These are phyloP conservation scores for Cercophora samala DNA, from an alignment of 495 filamentous ascomycete species.

Conservation along the genomic window DNA sequence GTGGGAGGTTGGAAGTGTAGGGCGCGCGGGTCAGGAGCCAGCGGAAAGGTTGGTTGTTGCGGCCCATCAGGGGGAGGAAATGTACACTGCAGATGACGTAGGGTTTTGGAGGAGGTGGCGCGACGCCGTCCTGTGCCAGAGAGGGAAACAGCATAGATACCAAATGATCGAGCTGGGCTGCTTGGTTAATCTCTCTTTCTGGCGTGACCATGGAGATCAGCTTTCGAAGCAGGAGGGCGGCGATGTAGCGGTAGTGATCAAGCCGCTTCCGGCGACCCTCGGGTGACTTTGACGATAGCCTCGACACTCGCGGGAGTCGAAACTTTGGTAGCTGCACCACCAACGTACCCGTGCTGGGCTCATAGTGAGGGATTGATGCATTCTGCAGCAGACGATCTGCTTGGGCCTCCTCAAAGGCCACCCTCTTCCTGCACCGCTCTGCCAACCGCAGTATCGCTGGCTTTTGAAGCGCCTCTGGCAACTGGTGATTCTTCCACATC, in stretches of 20 bases:
- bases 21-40: slow-evolving; percentile 46
- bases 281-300: slow-evolving; percentile 16
- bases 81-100: slow-evolving; percentile 56
- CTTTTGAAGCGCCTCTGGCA: slow-evolving; percentile 69
- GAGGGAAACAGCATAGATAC: slow-evolving; percentile 40
- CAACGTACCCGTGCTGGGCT: slow-evolving; percentile 39
- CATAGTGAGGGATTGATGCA: slow-evolving; percentile 38
- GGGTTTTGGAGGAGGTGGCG: slow-evolving; percentile 32
- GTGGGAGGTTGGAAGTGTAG: slow-evolving; percentile 31
- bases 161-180: slow-evolving; percentile 34
- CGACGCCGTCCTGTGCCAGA: slow-evolving; percentile 14
- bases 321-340: slow-evolving; percentile 41
- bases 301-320: slow-evolving; percentile 13
- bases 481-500: slow-evolving; percentile 51
- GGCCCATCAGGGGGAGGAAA: slow-evolving; percentile 46
- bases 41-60: slow-evolving; percentile 15
- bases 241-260: slow-evolving; percentile 36
- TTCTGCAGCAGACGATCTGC: slow-evolving; percentile 32
- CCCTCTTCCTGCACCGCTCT: slow-evolving; percentile 33
- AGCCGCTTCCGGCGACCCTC: slow-evolving; percentile 29
- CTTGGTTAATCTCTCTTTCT: slow-evolving; percentile 29
- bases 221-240: slow-evolving; percentile 38
- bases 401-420: slow-evolving; percentile 34
- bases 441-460: slow-evolving; percentile 59
- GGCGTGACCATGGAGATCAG: slow-evolving; percentile 42